Conservation (phyloP, 2,329 filamentous ascomycete species). For the Neofusicoccum parvum region DNA sequence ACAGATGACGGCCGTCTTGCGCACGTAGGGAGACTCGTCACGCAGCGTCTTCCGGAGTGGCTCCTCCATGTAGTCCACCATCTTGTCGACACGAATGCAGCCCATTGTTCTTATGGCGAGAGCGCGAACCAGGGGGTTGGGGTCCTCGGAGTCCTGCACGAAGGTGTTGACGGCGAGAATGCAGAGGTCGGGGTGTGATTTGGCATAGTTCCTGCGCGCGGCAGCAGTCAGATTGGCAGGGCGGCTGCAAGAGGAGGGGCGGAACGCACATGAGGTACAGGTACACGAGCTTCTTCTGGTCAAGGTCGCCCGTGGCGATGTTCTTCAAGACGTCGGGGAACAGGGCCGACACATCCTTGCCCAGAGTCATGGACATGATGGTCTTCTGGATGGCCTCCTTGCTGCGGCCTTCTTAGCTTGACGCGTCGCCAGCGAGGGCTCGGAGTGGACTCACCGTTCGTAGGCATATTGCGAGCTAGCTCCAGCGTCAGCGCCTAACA, state of each 20-base stretch:
- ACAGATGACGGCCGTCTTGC: conserved; percentile 96
- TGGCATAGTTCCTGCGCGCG: conserved; percentile 86
- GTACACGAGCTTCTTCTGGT: conserved; percentile 99
- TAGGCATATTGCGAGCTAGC: conserved; percentile 93
- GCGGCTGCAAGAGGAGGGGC: not conserved
- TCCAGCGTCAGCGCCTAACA: conserved; percentile 37
- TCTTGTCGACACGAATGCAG: conserved; percentile 97
- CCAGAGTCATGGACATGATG: conserved; percentile 99
- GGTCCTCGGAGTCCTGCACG: conserved; percentile 98
- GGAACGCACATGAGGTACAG: conserved; percentile 84
- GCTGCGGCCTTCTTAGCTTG: conserved; percentile 50
- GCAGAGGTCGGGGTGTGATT: conserved; percentile 96
- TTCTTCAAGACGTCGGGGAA: conserved; percentile 99
- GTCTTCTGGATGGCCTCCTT: conserved; percentile 99
- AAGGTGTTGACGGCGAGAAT: conserved; percentile 99
- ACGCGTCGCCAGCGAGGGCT: not conserved
- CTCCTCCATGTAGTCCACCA: conserved; percentile 99
- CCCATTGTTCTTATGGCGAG: conserved; percentile 98
- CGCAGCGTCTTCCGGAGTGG: conserved; percentile 91
- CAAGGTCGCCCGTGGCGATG: conserved; percentile 89
- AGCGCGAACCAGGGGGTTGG: conserved; percentile 91
- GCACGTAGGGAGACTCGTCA: conserved; percentile 97
- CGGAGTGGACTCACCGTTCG: conserved; percentile 64
- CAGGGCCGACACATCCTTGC: conserved; percentile 95
- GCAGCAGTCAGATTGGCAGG: conserved; percentile 21